A percentile compares a stretch with the other conserved stretches of the same genome.
Conservation (phyloP, 2,329 filamentous ascomycete genomes). For the Grosmannia huntii region DNA sequence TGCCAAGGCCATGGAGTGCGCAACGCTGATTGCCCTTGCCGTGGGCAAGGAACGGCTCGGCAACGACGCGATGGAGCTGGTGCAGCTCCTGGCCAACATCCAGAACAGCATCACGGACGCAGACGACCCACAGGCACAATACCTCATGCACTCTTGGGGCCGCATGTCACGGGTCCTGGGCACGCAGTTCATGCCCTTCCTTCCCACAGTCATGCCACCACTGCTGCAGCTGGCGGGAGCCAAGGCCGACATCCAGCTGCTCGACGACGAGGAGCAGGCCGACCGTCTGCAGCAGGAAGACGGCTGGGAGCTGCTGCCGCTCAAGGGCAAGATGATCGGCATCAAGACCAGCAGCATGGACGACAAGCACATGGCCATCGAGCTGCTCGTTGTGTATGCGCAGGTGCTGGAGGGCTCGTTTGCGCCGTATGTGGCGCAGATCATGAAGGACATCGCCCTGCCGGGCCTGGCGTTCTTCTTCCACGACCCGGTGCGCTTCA, state of each 20-base stretch:
- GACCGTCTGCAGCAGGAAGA: constrained; percentile 89
- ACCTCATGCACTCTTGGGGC: constrained; percentile 97
- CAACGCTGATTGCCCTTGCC: constrained; percentile 86
- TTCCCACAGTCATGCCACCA: constrained; percentile 88
- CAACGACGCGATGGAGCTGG: constrained; percentile 72
- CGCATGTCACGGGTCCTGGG: constrained; percentile 95
- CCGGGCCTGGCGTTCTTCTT: constrained; percentile 97
- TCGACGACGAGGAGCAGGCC: constrained; percentile 91
- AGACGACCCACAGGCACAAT: constrained; percentile 92
- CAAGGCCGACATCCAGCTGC: constrained; percentile 91
- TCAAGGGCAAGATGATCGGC: constrained; percentile 96
- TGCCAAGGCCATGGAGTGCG: constrained; percentile 98
- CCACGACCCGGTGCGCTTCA: constrained; percentile 91
- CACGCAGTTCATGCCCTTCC: constrained; percentile 80
- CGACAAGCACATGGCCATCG: constrained; percentile 99
- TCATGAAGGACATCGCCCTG: constrained; percentile 92
- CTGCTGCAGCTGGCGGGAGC: constrained; percentile 81
- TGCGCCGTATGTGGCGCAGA: constrained; percentile 79
- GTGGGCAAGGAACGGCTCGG: constrained; percentile 91
- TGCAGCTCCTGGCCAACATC: constrained; percentile 76
- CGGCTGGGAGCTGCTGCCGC: constrained; percentile 91
- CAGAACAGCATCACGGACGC: constrained; percentile 77
- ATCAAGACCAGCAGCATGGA: constrained; percentile 95
- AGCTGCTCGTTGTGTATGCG: constrained; percentile 92
- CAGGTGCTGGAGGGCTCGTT: constrained; percentile 90